Percentiles rank a stretch among this genome's conserved stretches.
Evolutionary conservation across 148 eudicot genomes (phyloP).

Genomic region (Rhododendron kiyosumense): DNA sequence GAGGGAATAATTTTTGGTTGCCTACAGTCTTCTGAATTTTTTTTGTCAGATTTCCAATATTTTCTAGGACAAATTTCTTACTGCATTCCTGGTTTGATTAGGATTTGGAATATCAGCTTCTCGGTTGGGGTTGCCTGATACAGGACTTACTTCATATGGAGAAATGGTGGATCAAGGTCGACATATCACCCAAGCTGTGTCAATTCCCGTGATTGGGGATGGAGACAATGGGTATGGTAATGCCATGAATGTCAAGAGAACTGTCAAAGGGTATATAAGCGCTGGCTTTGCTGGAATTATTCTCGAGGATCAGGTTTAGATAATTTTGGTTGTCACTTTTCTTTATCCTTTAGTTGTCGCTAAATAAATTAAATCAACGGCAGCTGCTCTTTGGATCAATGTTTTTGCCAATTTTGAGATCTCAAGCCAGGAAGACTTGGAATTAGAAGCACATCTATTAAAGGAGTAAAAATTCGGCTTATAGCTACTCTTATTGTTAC

Average conservation of each 20-base stretch:
- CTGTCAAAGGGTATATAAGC: conserved; percentile 79
- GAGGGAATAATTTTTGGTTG: not conserved
- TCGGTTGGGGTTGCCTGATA: conserved; percentile 85
- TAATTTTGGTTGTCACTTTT: not conserved
- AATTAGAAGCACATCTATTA: not conserved
- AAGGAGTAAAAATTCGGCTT: not conserved
- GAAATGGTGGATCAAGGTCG: conserved; percentile 96
- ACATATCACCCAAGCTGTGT: conserved; percentile 74
- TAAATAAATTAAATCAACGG: not conserved
- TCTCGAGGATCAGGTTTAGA: conserved; percentile 89
- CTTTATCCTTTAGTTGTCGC: not conserved
- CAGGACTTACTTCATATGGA: conserved; percentile 84
- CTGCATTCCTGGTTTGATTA: conserved; percentile 19
- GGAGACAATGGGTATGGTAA: conserved; percentile 97
- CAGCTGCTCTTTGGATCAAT: not conserved
- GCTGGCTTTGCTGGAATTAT: conserved; percentile 98
- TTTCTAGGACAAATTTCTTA: not conserved
- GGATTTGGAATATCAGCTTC: conserved; percentile 96
- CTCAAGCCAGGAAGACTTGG: not conserved
- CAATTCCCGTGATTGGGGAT: conserved; percentile 92
- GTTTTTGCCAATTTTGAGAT: not conserved
- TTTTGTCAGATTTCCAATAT: not conserved
- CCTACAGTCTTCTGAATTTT: not conserved
- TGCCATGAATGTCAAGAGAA: conserved; percentile 93
- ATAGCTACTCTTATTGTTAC: not conserved